Percentiles rank a stretch among this genome's conserved stretches.
phyloP scores from a whole-genome alignment of 306 rosid species.

The Vigna hirtella region DNA sequence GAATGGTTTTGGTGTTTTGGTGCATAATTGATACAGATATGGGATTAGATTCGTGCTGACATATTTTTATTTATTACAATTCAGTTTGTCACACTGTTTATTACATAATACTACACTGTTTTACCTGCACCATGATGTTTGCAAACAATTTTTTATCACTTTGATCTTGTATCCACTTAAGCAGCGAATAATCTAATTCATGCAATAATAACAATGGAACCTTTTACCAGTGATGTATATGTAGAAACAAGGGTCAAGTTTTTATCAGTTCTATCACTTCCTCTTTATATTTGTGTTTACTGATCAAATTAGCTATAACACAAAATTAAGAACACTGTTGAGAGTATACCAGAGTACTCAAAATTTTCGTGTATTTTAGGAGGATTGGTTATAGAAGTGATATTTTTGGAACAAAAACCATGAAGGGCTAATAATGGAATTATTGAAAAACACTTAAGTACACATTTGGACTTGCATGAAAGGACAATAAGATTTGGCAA shows the following conservation, averaged over 20 bases:
- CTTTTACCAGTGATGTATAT: not conserved
- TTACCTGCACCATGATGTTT: conserved; percentile 9
- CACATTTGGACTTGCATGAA: conserved; percentile 37
- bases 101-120: not conserved
- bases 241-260: not conserved
- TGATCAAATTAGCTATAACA: not conserved
- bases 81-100: conserved; percentile 16
- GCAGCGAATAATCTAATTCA: not conserved
- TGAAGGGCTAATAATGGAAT: conserved; percentile 38
- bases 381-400: not conserved
- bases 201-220: conserved; percentile 5
- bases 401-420: not conserved
- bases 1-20: conserved; percentile 42
- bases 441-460: conserved; percentile 2
- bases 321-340: not conserved
- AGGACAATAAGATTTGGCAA: conserved; percentile 24
- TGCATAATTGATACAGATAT: not conserved
- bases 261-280: not conserved
- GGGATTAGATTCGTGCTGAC: conserved; percentile 8
- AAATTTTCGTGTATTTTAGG: not conserved
- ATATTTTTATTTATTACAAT: conserved; percentile 23
- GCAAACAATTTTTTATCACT: conserved; percentile 15
- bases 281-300: not conserved
- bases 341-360: conserved; percentile 13
- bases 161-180: not conserved